phyloP scores from a whole-genome alignment of 2,329 filamentous ascomycete genomes.

The Penicillium brevicompactum region DNA sequence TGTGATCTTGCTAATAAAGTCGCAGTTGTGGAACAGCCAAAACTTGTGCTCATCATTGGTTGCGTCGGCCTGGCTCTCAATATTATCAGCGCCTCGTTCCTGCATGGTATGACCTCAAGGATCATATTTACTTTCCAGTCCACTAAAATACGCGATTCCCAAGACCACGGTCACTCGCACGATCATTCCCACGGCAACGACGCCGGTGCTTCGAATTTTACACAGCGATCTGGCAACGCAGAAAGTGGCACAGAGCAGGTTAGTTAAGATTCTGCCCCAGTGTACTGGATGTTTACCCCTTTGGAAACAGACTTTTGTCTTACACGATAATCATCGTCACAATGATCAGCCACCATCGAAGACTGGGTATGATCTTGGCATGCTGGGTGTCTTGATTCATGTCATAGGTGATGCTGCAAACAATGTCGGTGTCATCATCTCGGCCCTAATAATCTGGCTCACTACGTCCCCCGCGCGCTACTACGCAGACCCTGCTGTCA shows the following conservation, averaged over 20 bases:
- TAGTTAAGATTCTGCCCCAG: background rate
- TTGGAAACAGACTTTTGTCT: background rate
- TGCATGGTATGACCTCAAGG: slow-evolving; percentile 57
- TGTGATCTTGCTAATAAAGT: background rate
- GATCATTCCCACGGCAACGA: background rate
- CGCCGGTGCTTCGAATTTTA: background rate
- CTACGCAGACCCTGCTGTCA: background rate
- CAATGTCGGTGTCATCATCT: slow-evolving; percentile 71
- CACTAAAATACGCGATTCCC: background rate
- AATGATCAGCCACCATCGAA: slow-evolving; percentile 30
- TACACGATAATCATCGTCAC: slow-evolving; percentile 3
- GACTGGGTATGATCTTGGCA: slow-evolving; percentile 60
- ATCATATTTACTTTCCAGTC: slow-evolving; percentile 8
- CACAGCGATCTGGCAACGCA: background rate
- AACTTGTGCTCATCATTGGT: slow-evolving; percentile 68
- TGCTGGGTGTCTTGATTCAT: slow-evolving; percentile 71
- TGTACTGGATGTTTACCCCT: background rate
- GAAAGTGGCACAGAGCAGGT: background rate
- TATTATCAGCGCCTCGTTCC: slow-evolving; percentile 63
- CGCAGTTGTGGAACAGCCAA: slow-evolving; percentile 62
- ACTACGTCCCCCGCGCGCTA: slow-evolving; percentile 24
- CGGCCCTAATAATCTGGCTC: slow-evolving; percentile 69
- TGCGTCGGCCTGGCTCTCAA: slow-evolving; percentile 67
- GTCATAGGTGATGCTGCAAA: slow-evolving; percentile 71
- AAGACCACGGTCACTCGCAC: background rate